Evolutionary conservation across 441 rosid genomes (phyloP), one percentile per base, ranked within the genome.

Genomic region (Mallotus repandus): DNA sequence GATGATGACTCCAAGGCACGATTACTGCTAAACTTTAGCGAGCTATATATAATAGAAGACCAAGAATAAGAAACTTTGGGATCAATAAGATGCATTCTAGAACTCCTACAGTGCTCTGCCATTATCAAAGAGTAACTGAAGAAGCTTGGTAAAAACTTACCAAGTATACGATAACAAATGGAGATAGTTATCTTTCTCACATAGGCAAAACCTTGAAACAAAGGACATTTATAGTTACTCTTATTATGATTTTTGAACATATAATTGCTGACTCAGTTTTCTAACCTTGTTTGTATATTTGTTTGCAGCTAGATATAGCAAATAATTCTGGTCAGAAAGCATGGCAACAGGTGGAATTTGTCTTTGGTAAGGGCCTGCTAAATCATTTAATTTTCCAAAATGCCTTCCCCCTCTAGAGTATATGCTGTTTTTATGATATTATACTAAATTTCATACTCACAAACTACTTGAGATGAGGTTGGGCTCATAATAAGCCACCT

Each of bases 291-390:
- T 50, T 64, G 25, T 63, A 15, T 55, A 63, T 66, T 82, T 63
- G n/a, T 60, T 82, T 76, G 77, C 92, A 96, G 99, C 98, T 96
- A 80, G 99, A 96, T 85, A 96, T 96, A 59, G 86, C 88, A 82
- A 89, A 96, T 80, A 90, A 85, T 82, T 86, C 97, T 22, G 94
- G 78, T 76, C 98, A 96, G 83, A 91, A 86, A 75, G 86, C 88
- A 60, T 93, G 98, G 99, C 99, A 93, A 78, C 82, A 65, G 76
- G 91, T 85, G 9, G 98, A 96, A 81, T 96, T 96, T 82, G 82
- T 91, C 70, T 91, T 96, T 74, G 99, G 99, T 96, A 86, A 84
- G 92, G 74, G 45, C 81, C 73, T 74, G 69, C 73, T 50, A 53
- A 48, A 68, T 53, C 58, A 48, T 71, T 69, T 48, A 22, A 49